A percentile compares a stretch with the other conserved stretches of the same genome.
Conservation (phyloP, 768 basidiomycete genomes). For the Pleurotus platypus region DNA sequence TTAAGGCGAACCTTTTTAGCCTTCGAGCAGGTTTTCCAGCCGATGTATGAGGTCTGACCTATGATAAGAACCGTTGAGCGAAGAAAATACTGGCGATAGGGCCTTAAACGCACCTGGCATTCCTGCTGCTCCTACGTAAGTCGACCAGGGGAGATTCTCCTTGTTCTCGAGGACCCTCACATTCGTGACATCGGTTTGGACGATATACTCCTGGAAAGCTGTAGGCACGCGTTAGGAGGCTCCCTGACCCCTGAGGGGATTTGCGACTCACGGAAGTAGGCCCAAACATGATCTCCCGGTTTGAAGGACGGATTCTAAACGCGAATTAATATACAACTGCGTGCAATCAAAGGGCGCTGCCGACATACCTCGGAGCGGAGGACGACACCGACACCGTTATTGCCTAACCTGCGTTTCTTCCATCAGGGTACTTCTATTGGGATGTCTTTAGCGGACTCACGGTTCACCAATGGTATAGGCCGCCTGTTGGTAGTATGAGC, state of each 20-base stretch:
- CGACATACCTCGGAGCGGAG: slow-evolving; percentile 15
- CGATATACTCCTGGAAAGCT: slow-evolving; percentile 23
- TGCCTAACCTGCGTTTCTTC: slow-evolving; percentile 10
- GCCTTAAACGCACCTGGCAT: slow-evolving; percentile 17
- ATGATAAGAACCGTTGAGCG: slow-evolving; percentile 9
- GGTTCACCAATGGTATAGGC: slow-evolving; percentile 17
- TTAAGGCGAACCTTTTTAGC: slow-evolving; percentile 25
- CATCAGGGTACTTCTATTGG: background rate
- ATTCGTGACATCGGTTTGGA: slow-evolving; percentile 13
- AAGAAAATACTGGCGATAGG: slow-evolving; percentile 1
- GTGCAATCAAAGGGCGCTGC: background rate
- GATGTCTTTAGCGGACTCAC: slow-evolving; percentile 9
- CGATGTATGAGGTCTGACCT: slow-evolving; percentile 28
- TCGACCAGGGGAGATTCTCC: slow-evolving; percentile 36
- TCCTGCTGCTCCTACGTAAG: slow-evolving; percentile 35
- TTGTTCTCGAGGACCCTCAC: slow-evolving; percentile 28
- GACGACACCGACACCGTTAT: slow-evolving; percentile 18
- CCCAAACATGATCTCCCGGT: slow-evolving; percentile 29
- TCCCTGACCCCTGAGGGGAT: slow-evolving; percentile 11
- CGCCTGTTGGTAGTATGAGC: background rate
- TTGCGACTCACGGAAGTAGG: slow-evolving; percentile 13
- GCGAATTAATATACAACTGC: background rate
- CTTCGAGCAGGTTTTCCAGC: slow-evolving; percentile 23
- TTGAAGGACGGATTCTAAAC: slow-evolving; percentile 9
- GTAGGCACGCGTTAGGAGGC: background rate